Conservation (phyloP, 2,329 filamentous ascomycete species). For the Metarhizium humberi region DNA sequence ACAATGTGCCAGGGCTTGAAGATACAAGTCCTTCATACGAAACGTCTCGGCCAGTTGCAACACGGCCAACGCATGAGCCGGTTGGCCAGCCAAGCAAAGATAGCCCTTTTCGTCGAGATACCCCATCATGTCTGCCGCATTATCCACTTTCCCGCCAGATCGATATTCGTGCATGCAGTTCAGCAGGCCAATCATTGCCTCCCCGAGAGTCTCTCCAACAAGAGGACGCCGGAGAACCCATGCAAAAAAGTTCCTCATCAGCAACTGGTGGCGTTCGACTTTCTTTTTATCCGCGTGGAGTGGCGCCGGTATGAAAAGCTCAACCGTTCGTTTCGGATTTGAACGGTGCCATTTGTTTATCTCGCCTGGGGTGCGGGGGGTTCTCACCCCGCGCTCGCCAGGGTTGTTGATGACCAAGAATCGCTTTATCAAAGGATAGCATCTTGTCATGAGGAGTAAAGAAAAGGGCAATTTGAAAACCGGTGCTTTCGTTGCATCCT, state of each 20-base stretch:
- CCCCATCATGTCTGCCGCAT: slow-evolving; percentile 37
- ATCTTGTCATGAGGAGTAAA: slow-evolving; percentile 46
- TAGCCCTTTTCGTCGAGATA: slow-evolving; percentile 67
- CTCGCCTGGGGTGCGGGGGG: slow-evolving; percentile 16
- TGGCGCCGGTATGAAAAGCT: slow-evolving; percentile 64
- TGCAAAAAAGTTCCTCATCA: slow-evolving; percentile 67
- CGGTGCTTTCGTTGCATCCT: slow-evolving; percentile 50
- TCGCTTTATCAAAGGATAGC: slow-evolving; percentile 48
- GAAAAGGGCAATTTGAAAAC: slow-evolving; percentile 58
- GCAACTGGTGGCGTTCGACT: slow-evolving; percentile 53
- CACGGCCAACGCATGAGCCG: slow-evolving; percentile 58
- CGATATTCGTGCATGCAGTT: slow-evolving; percentile 57
- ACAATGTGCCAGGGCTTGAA: slow-evolving; percentile 67
- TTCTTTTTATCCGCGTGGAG: slow-evolving; percentile 40
- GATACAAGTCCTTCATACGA: slow-evolving; percentile 55
- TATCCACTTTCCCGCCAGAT: slow-evolving; percentile 45
- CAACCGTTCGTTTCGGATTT: slow-evolving; percentile 28
- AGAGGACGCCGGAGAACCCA: slow-evolving; percentile 57
- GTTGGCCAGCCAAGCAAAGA: slow-evolving; percentile 53
- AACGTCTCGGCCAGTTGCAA: slow-evolving; percentile 60
- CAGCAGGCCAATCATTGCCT: slow-evolving; percentile 54
- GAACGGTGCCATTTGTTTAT: slow-evolving; percentile 23
- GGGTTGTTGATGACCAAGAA: slow-evolving; percentile 26
- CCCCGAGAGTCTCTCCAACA: slow-evolving; percentile 58
- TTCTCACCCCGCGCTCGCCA: slow-evolving; percentile 18